These are phyloP conservation scores for Boeremia lycopersici DNA, from an alignment of 2,329 filamentous ascomycete species.

Conservation along the genomic window DNA sequence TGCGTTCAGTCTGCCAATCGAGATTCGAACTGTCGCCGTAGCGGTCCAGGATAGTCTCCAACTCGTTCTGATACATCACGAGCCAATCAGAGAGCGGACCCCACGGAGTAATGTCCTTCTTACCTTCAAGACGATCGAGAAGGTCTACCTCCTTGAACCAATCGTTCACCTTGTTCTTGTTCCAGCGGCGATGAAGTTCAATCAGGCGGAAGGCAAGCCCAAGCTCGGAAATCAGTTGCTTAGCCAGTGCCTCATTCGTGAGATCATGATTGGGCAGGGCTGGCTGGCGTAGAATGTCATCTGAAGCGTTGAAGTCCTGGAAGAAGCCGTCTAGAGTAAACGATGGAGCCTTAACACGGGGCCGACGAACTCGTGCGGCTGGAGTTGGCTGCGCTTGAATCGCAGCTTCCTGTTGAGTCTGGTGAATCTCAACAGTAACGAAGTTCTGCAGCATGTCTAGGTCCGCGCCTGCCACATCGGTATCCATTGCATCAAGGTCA, in stretches of 20 bases:
- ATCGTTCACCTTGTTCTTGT: not conserved
- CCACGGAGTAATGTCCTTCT: not conserved
- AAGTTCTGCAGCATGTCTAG: not conserved
- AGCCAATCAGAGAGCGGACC: not conserved
- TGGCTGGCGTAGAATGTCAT: conserved; percentile 2
- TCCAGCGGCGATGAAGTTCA: not conserved
- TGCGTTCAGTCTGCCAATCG: not conserved
- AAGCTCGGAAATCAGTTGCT: not conserved
- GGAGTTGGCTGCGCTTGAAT: not conserved
- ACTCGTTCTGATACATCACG: not conserved
- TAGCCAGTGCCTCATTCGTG: not conserved
- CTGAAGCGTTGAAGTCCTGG: not conserved
- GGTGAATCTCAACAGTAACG: not conserved
- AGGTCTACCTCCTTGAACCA: not conserved
- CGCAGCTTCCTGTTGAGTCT: not conserved
- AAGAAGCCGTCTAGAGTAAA: not conserved
- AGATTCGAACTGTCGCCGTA: not conserved
- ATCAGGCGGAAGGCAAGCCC: not conserved
- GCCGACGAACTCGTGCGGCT: not conserved
- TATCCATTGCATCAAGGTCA: not conserved
- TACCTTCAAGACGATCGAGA: not conserved
- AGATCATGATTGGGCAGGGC: not conserved
- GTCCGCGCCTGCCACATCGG: not conserved
- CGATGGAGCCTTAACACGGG: not conserved
- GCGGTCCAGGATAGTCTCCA: not conserved